Evolutionary conservation across 148 eudicot species (phyloP).

Genomic region (Agrostemma githago): DNA sequence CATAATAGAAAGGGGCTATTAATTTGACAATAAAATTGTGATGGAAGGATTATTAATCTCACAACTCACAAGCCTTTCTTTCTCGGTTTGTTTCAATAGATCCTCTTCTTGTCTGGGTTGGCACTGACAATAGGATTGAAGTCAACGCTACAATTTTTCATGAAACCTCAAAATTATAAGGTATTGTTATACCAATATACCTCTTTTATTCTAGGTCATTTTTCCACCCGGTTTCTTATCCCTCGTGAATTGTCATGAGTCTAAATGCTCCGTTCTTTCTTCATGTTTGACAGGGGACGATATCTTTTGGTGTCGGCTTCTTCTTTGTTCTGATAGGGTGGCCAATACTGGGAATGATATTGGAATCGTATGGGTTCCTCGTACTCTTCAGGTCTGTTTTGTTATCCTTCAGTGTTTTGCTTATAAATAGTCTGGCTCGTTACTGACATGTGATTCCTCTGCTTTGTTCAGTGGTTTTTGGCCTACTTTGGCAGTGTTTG

Average conservation of each 20-base stretch:
- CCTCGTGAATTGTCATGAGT: background rate
- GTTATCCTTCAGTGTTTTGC: constrained; percentile 6
- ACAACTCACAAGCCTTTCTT: background rate
- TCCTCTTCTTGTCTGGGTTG: constrained; percentile 89
- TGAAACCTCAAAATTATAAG: constrained; percentile 81
- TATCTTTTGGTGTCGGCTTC: constrained; percentile 87
- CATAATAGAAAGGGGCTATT: too few species aligned
- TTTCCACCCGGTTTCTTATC: background rate
- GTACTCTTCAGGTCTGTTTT: constrained; percentile 80
- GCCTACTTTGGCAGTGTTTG: constrained; percentile 83
- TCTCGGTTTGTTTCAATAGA: constrained; percentile 37
- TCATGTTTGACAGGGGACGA: constrained; percentile 60
- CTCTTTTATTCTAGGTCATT: background rate
- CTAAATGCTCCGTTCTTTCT: constrained; percentile 5
- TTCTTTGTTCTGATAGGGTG: constrained; percentile 82
- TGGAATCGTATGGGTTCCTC: constrained; percentile 88
- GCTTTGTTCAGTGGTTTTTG: constrained; percentile 75
- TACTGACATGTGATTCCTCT: constrained; percentile 14
- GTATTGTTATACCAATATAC: background rate
- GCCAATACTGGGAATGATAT: constrained; percentile 88
- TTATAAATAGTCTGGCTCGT: constrained; percentile 1
- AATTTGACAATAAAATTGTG: too few species aligned
- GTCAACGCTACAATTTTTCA: constrained; percentile 83
- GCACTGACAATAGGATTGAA: constrained; percentile 79
- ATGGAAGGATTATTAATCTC: too few species aligned